Conservation (phyloP, 306 rosid species). For the Cajanus cajan region DNA sequence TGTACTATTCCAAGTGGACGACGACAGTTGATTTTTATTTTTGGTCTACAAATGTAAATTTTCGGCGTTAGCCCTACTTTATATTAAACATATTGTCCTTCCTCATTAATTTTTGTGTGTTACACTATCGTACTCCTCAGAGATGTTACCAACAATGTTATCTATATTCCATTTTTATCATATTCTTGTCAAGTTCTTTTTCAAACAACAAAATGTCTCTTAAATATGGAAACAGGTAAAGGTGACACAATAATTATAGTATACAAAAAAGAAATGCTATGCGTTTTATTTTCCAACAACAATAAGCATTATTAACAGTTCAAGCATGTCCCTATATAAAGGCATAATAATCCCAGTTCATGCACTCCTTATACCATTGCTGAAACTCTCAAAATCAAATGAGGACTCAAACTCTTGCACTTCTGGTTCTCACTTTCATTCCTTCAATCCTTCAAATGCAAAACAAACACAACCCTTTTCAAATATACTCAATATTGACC, state of each 20-base stretch:
- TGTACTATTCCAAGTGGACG: neutral
- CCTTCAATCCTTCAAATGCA: conserved; percentile 50
- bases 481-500: conserved; percentile 23
- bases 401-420: conserved; percentile 32
- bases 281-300: conserved; percentile 2
- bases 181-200: neutral
- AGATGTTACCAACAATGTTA: neutral
- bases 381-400: conserved; percentile 29
- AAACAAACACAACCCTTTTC: conserved; percentile 47
- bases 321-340: neutral
- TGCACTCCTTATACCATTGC: neutral
- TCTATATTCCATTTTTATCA: no score
- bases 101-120: neutral
- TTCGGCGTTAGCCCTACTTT: neutral
- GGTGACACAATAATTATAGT: neutral
- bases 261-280: neutral
- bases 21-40: neutral
- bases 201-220: neutral
- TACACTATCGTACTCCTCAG: neutral
- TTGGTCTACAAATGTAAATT: neutral
- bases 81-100: neutral
- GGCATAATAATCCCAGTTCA: neutral
- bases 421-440: conserved; percentile 39
- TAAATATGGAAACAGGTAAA: neutral
- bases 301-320: neutral